Base-by-base conservation (phyloP, 129 eudicot species). In the Dittrichia graveolens region DNA sequence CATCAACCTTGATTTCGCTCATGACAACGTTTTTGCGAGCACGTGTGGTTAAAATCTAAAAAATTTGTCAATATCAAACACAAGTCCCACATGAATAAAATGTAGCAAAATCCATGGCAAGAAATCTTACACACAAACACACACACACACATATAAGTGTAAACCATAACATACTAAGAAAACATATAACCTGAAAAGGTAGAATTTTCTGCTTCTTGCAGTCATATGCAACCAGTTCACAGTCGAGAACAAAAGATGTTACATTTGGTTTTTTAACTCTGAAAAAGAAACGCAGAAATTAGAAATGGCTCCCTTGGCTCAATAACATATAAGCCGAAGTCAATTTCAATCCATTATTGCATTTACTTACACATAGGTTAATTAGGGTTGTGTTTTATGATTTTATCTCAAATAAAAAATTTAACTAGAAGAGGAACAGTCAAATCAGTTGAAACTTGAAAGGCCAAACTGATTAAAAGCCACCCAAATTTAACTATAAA, bases 201-300 rank as follows among this genome's bases (percentile, higher is more conserved):
- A 79, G 85, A 79, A 92, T 92, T 68, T 83, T 92, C 71, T 88
- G 82, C 80, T 88, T 92, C 79, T 86, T 88, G 43, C 93, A 96
- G 66, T 92, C 97, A 58, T 86, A 88, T 47, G 97, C 97, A 78
- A 92, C 97, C 69, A 92, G 65, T 81, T 92, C 97, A 38, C 97
- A 88, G 75, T 92, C 97, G 50, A 92, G 69, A 70, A 92, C 93
- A 81, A 88, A 88, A 45, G 96, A 92, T 13, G 82, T 79, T 52
- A 86, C 89, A 59, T 84, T 83, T n/a, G 96, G 73, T 61, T 83
- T 84, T 78, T 88, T 92, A 40, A 86, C 77, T 78, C 97, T 92
- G 91, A 75, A 82, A 39, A 63, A 41, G 31, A 2, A 24, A 0
- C 2, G 31, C 31, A 24, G 31, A 24, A 24, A 24, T 24, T 2